Evolutionary conservation across 495 filamentous ascomycete species (phyloP).

Genomic region (Penicillium robsamsonii): DNA sequence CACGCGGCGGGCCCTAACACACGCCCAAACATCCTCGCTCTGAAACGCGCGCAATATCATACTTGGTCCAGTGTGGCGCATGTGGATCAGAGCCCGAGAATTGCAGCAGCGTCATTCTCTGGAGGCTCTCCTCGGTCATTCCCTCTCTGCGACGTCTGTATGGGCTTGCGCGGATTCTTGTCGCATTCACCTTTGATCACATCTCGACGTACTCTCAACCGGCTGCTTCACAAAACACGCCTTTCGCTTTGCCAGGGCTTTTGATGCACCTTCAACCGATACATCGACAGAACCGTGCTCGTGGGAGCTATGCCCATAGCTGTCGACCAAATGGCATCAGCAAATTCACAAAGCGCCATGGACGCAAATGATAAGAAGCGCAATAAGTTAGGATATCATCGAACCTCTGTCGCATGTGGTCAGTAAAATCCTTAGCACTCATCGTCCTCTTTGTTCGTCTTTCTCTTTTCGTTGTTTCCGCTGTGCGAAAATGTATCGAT

Average conservation of each 20-base stretch:
- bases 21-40: conserved; percentile 10
- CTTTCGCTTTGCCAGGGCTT: conserved; percentile 16
- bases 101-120: conserved; percentile 20
- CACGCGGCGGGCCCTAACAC: conserved; percentile 13
- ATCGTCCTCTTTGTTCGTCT: not conserved
- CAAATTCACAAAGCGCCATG: conserved; percentile 58
- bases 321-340: conserved; percentile 63
- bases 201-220: conserved; percentile 3
- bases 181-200: conserved; percentile 13
- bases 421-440: conserved; percentile 42
- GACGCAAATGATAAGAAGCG: conserved; percentile 74
- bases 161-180: conserved; percentile 16
- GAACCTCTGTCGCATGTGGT: conserved; percentile 97
- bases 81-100: conserved; percentile 18
- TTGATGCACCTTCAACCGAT: conserved; percentile 43
- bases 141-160: conserved; percentile 14
- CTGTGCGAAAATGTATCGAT: not conserved
- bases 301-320: conserved; percentile 43
- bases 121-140: conserved; percentile 5
- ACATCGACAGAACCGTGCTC: conserved; percentile 20
- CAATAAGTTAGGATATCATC: conserved; percentile 96
- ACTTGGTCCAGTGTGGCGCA: conserved; percentile 20
- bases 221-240: conserved; percentile 6
- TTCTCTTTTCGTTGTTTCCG: not conserved
- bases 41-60: conserved; percentile 29